Base-by-base conservation (phyloP, 768 basidiomycete species). In the Gyrodon lividus region DNA sequence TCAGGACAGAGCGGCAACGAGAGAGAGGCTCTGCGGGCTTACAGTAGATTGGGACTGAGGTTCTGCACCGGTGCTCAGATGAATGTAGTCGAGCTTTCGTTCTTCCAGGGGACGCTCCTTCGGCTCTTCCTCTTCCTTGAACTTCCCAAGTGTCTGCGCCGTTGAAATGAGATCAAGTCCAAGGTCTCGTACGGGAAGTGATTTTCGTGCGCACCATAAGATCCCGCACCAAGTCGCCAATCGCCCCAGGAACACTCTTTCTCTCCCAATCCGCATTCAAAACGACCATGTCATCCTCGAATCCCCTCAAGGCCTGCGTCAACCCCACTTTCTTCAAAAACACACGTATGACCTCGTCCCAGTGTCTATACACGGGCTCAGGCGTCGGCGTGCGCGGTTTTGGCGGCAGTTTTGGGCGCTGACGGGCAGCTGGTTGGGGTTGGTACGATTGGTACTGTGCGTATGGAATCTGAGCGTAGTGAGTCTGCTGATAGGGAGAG, bases 251-350 rank as follows among this genome's bases (percentile, higher is more conserved):
- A 6, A 88, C 72, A n/a, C 69, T 74, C 51, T 73, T 71, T 33
- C 72, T 72, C 66, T 89, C 88, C 78, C 82, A 87, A 1, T 80
- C 78, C 0, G 75, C 62, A 54, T 82, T 89, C 70, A 89, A 66
- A n/a, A 87, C 76, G 5, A 89, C 62, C 71, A 89, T 77, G 59
- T 91, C 88, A n/a, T 74, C 67, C 57, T 87, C 82, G 42, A 91
- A 81, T 0, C 84, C 88, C 33, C 72, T 73, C 39, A 82, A 59
- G 0, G 86, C 74, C 59, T 89, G 83, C 1, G 68, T 73, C 19
- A 89, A 64, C 4, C 83, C 81, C 16, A 82, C 72, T 39, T 77
- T 71, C 13, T 66, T 62, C 54, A 89, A 61, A 51, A 89, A 89
- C 7, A 70, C 59, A 45, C 72, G 73, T 24, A 88, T 56, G 10